Base-by-base conservation (phyloP, 2,329 filamentous ascomycete genomes). In the Aspergillus costaricaensis region DNA sequence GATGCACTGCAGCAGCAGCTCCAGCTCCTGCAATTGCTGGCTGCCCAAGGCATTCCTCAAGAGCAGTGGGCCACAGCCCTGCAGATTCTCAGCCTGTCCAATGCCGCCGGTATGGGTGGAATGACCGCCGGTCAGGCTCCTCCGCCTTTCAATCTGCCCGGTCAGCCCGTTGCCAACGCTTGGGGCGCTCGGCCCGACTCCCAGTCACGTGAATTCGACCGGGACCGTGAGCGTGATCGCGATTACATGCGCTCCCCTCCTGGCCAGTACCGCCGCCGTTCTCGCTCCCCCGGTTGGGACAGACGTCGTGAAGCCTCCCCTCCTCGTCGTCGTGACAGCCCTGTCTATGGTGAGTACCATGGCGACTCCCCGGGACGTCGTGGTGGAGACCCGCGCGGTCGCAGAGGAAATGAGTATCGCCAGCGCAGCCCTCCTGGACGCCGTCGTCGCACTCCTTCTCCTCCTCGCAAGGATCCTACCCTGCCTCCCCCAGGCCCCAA, bases 371-470 rank as follows among this genome's bases (percentile, higher is more conserved):
- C 87, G 38, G 84, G 85, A 59, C 83, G 85, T 66, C 85, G 84
- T 60, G 83, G 83, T 55, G 81, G 82, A 60, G 85, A 87, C 64
- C 83, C 84, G 47, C 80, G 81, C 65, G 79, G 80, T 61, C 79
- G 81, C 72, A 78, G 82, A 58, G 77, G 80, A 58, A 78, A 78
- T 66, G 81, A 92, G 41, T 97, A 96, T 79, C 91, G 94, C 65
- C 92, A 97, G 74, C 91, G 95, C 72, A 96, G 91, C 70, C 92
- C 93, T 49, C 83, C 86, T 58, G 85, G 86, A 59, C 88, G 89
- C 64, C 86, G 87, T 69, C 86, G 85, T 61, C 85, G 84, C 66
- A 88, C 89, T 71, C 83, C 87, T 59, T 85, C 82, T 63, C 85
- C 86, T 61, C 73, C 79, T 62, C 78, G 78, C 64, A 75, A 77